Percentiles rank a stretch among this genome's conserved stretches.
phyloP scores from a whole-genome alignment of 306 rosid genomes.

The Glycine latifolia region DNA sequence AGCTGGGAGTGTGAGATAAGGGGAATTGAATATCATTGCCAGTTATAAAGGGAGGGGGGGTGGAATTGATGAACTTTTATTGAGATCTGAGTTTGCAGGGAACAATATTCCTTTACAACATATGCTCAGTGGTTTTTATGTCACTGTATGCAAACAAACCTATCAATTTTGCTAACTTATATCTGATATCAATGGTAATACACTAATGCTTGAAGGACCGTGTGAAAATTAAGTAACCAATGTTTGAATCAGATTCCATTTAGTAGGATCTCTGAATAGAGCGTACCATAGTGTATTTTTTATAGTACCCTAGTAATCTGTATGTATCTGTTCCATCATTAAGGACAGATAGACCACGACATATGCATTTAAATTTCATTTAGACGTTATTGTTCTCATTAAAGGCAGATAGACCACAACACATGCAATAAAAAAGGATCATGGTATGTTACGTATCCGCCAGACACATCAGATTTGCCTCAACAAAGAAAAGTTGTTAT shows the following conservation, averaged over 20 bases:
- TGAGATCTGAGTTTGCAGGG: conserved; percentile 45
- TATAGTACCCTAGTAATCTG: background rate
- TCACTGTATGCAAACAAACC: background rate
- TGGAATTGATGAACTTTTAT: background rate
- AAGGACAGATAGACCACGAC: background rate
- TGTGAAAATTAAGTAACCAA: background rate
- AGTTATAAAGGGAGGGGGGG: background rate
- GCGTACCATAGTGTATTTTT: no score
- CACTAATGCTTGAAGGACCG: no score
- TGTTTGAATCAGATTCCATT: background rate
- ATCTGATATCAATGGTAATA: no score
- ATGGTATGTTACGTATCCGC: background rate
- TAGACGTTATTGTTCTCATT: background rate
- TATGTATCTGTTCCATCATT: background rate
- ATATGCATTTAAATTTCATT: background rate
- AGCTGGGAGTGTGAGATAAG: conserved; percentile 17
- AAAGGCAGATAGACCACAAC: background rate
- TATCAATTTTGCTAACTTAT: background rate
- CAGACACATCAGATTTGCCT: background rate
- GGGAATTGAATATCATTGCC: conserved; percentile 32
- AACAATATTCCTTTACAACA: conserved; percentile 37
- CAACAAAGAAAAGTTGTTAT: background rate
- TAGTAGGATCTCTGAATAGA: background rate
- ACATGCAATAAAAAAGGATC: background rate
- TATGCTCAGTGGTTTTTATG: conserved; percentile 25